Conservation (phyloP, 768 basidiomycete genomes). For the Rhizopogon vulgaris region DNA sequence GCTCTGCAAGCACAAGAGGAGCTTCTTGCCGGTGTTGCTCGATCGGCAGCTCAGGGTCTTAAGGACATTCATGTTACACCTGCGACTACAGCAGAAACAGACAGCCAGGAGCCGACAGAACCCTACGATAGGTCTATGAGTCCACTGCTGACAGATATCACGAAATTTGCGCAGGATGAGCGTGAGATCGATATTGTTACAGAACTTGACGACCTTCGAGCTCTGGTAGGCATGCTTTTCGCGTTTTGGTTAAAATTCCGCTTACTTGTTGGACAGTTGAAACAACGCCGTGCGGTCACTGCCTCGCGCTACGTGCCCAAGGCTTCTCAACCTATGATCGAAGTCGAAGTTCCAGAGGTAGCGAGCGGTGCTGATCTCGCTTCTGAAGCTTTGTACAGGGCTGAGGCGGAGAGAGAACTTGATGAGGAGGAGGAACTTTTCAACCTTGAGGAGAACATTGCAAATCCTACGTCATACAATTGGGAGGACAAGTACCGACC, state of each 20-base stretch:
- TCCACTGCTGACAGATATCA: constrained; percentile 68
- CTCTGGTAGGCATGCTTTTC: constrained; percentile 45
- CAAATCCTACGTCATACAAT: constrained; percentile 80
- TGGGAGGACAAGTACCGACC: constrained; percentile 99
- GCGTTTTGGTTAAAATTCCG: not conserved
- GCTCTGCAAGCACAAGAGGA: constrained; percentile 93
- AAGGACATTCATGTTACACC: constrained; percentile 29
- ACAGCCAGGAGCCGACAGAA: constrained; percentile 56
- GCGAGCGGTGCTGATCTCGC: constrained; percentile 69
- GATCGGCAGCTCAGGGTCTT: constrained; percentile 45
- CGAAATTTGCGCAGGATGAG: constrained; percentile 67
- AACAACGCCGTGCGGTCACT: constrained; percentile 74
- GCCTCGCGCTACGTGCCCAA: constrained; percentile 88
- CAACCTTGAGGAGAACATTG: constrained; percentile 87
- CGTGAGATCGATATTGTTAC: constrained; percentile 74
- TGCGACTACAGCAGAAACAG: constrained; percentile 29
- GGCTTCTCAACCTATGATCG: constrained; percentile 51
- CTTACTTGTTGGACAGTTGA: constrained; percentile 36
- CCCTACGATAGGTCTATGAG: constrained; percentile 85
- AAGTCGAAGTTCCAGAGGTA: constrained; percentile 49
- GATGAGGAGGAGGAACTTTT: constrained; percentile 96
- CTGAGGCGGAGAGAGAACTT: constrained; percentile 86
- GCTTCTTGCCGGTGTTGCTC: constrained; percentile 71
- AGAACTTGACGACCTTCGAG: constrained; percentile 55
- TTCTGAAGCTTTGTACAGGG: constrained; percentile 86